Conservation (phyloP, 2,329 filamentous ascomycete genomes). For the Cercospora nicotianae region DNA sequence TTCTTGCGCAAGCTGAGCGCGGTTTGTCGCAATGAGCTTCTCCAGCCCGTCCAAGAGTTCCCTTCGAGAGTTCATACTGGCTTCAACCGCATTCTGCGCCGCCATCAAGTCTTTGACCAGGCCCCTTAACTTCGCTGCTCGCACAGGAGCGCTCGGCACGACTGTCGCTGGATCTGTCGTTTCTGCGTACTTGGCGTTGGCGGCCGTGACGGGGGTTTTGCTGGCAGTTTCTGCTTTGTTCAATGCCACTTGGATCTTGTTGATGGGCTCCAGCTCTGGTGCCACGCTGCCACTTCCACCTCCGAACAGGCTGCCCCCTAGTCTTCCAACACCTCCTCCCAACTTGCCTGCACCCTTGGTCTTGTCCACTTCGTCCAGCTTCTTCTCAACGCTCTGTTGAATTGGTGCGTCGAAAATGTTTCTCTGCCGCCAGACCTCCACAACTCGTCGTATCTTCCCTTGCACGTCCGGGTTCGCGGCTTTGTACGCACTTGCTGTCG, state of each 20-base stretch:
- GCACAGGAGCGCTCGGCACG: constrained; percentile 79
- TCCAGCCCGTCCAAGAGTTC: constrained; percentile 78
- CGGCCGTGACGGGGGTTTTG: constrained; percentile 66
- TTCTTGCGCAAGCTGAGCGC: constrained; percentile 67
- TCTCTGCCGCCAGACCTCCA: constrained; percentile 91
- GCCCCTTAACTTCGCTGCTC: constrained; percentile 83
- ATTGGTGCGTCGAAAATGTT: constrained; percentile 79
- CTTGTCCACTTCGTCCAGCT: constrained; percentile 67
- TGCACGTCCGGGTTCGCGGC: constrained; percentile 84
- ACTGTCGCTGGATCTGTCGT: constrained; percentile 69
- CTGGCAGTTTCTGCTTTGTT: constrained; percentile 70
- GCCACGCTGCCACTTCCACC: constrained; percentile 61
- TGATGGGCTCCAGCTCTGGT: constrained; percentile 72
- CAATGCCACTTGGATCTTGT: constrained; percentile 70
- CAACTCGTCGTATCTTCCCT: constrained; percentile 79
- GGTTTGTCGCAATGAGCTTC: constrained; percentile 74
- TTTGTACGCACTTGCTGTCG: constrained; percentile 86
- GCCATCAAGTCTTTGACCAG: constrained; percentile 86
- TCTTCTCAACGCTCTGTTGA: constrained; percentile 75
- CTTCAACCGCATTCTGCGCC: constrained; percentile 84
- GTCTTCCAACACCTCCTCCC: constrained; percentile 33
- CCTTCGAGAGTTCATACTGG: constrained; percentile 82
- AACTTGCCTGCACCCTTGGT: constrained; percentile 32
- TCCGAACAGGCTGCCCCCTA: constrained; percentile 71
- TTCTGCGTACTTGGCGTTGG: constrained; percentile 81